phyloP scores from a whole-genome alignment of 805 yeast species.

The Yarrowia sp. region DNA sequence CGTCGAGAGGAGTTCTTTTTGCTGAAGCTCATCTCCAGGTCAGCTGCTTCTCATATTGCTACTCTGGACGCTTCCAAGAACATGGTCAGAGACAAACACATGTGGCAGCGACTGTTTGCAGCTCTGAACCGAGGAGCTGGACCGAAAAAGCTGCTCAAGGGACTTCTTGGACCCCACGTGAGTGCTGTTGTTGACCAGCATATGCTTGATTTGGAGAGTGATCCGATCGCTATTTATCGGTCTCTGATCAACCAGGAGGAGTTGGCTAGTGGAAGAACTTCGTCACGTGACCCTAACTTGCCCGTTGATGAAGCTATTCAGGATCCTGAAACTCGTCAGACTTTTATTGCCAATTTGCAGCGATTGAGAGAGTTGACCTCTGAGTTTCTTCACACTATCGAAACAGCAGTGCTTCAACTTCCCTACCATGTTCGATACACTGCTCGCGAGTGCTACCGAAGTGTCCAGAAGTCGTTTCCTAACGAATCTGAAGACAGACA shows the following conservation, averaged over 20 bases:
- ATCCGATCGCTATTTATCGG: conserved; percentile 54
- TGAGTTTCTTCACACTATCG: conserved; percentile 55
- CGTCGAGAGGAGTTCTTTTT: conserved; percentile 71
- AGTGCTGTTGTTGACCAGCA: conserved; percentile 32
- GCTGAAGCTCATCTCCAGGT: conserved; percentile 52
- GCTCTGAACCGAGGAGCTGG: conserved; percentile 42
- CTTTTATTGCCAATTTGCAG: conserved; percentile 73
- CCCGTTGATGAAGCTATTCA: conserved; percentile 72
- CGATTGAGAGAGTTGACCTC: conserved; percentile 67
- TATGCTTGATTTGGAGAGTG: conserved; percentile 67
- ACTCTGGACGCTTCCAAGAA: conserved; percentile 25
- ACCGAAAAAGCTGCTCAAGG: conserved; percentile 39
- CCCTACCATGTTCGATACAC: conserved; percentile 59
- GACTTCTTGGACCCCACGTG: conserved; percentile 44
- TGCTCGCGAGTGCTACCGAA: conserved; percentile 46
- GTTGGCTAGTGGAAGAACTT: conserved; percentile 37
- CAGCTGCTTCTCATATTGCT: conserved; percentile 35
- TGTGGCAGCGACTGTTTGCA: conserved; percentile 48
- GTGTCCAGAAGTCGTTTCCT: conserved; percentile 31
- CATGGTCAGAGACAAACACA: conserved; percentile 34
- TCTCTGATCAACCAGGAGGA: conserved; percentile 38
- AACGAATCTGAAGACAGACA: conserved; percentile 47
- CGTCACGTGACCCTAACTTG: conserved; percentile 43
- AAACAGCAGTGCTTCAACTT: conserved; percentile 44
- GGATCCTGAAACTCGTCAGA: conserved; percentile 66